Evolutionary conservation across 202 grass and related monocot genomes (phyloP), one percentile per base, ranked within the genome.

Genomic region (Bolboschoenoplectus hybrid): DNA sequence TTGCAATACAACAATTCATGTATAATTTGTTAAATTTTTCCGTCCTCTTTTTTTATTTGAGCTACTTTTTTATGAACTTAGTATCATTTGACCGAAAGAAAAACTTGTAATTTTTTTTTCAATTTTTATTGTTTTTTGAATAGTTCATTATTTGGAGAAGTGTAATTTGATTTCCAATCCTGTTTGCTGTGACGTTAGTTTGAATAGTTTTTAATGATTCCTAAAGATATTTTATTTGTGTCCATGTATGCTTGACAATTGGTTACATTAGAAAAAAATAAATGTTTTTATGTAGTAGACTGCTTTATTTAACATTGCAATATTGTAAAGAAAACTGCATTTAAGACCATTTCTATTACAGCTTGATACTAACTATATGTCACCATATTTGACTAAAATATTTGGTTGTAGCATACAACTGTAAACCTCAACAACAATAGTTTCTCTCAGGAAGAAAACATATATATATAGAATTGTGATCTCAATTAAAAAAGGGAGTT

Each of bases 1-100:
- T n/a, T 91, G 87, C 86, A 43, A 56, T 13, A n/a, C 72, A 41
- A 64, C 50, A 35, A 74, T 94, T 35, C 80, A 61, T 66, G 46
- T 91, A 52, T 84, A 57, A 82, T 19, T 40, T 49, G 13, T 16
- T 57, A 41, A 0, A 58, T 53, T 2, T 67, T 55, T 40, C 50
- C 12, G 9, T 38, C 26, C 12, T 70, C 46, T 50, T 55, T 81
- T 67, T 14, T 39, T 17, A 51, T 67, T 60, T 60, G 6, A 60
- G 34, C 36, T 60, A 60, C 64, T 66, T 36, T 2, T 26, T 82
- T 64, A 6, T 17, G 17, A 57, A 39, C n/a, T 35, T 79, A n/a
- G 16, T n/a, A 79, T 40, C 13, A 47, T 73, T 73, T 47, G 17
- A 20, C 9, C 4, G n/a, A n/a, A 68, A 32, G 9, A 51, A 74